Evolutionary conservation across 345 rosid species (phyloP).

Genomic region (Firmiana major): DNA sequence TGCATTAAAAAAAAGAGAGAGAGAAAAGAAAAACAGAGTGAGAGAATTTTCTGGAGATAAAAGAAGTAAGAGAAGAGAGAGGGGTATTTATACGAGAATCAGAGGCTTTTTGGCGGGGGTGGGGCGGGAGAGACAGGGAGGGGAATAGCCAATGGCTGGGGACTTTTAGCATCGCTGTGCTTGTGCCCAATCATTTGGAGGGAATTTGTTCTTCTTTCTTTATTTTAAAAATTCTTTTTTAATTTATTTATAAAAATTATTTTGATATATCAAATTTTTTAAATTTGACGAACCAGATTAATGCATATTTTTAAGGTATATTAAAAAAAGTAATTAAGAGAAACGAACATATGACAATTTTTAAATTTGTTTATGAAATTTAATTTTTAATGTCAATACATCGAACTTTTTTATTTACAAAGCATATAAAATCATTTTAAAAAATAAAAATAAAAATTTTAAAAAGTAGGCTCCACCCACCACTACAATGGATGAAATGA

Average conservation of each 20-base stretch:
- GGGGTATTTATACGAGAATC: conserved; percentile 10
- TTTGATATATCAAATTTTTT: too few species aligned
- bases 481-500: too few species aligned
- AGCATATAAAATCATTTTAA: not conserved
- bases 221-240: too few species aligned
- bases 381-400: too few species aligned
- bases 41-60: not conserved
- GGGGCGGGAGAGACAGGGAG: not conserved
- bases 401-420: too few species aligned
- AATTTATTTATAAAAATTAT: too few species aligned
- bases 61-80: not conserved
- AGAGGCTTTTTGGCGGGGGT: conserved; percentile 29
- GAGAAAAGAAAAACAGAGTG: not conserved
- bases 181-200: conserved; percentile 66
- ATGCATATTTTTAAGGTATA: too few species aligned
- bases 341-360: too few species aligned
- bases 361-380: too few species aligned
- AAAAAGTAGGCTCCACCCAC: not conserved
- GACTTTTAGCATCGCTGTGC: conserved; percentile 7
- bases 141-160: not conserved
- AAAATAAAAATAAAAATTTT: not conserved
- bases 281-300: too few species aligned
- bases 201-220: conserved; percentile 52
- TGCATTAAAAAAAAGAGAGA: not conserved
- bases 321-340: too few species aligned